A percentile compares a stretch with the other conserved stretches of the same genome.
These are phyloP conservation scores for Daucus carota DNA, from an alignment of 129 eudicot species.

Conservation along the genomic window DH1_v3.0 NC_030387.2:31855501-31856000, in stretches of 20 bases:
- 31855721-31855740: slow-evolving; percentile 28
- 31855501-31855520: slow-evolving; percentile 9
- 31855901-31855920: slow-evolving; percentile 29
- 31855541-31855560: neutral
- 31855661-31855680: slow-evolving; percentile 15
- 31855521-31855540: neutral
- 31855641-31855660: slow-evolving; percentile 35
- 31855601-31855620: slow-evolving; percentile 46
- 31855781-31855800: slow-evolving; percentile 25
- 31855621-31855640: slow-evolving; percentile 41
- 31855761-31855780: slow-evolving; percentile 26
- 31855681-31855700: slow-evolving; percentile 29
- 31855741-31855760: slow-evolving; percentile 40
- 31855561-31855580: slow-evolving; percentile 11
- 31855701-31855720: slow-evolving; percentile 18
- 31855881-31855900: slow-evolving; percentile 38
- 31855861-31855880: slow-evolving; percentile 23
- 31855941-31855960: neutral
- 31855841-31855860: slow-evolving; percentile 61
- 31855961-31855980: neutral
- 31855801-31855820: slow-evolving; percentile 5
- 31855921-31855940: slow-evolving; percentile 16
- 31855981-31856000: slow-evolving; percentile 5
- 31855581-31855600: slow-evolving; percentile 25
- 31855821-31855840: slow-evolving; percentile 42